A percentile compares a stretch with the other conserved stretches of the same genome.
Conservation (phyloP, 2,329 filamentous ascomycete genomes). For the Pestalotiopsis sp. region DNA sequence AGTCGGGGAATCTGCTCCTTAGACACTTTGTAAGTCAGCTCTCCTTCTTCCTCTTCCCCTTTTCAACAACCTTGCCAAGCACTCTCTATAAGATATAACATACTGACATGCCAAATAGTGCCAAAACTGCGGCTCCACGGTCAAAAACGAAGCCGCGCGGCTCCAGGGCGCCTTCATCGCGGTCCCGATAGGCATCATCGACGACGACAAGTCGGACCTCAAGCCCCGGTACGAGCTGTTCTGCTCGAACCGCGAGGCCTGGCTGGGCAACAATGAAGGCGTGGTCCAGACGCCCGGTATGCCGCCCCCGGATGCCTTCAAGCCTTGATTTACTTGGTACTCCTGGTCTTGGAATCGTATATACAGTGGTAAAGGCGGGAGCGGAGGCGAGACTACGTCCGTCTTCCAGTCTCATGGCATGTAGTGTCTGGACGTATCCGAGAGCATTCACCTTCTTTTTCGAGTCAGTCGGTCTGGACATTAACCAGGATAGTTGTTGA, state of each 20-base stretch:
- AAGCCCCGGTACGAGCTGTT: slow-evolving; percentile 12
- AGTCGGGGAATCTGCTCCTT: neutral
- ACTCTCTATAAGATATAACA: neutral
- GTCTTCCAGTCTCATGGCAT: too few species aligned
- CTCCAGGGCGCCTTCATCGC: neutral
- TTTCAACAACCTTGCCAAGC: too few species aligned
- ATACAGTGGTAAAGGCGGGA: neutral
- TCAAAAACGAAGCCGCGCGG: neutral
- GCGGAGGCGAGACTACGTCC: neutral
- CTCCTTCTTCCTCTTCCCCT: too few species aligned
- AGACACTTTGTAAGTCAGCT: neutral
- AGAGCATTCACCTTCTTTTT: too few species aligned
- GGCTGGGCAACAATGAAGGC: slow-evolving; percentile 9
- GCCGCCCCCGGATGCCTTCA: neutral
- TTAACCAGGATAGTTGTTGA: too few species aligned
- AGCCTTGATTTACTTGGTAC: too few species aligned
- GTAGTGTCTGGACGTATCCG: too few species aligned
- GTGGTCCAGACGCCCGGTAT: neutral
- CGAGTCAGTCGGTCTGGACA: too few species aligned
- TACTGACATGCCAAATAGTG: neutral
- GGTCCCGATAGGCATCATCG: slow-evolving; percentile 9
- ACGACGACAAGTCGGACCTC: slow-evolving; percentile 10
- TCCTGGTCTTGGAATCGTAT: neutral
- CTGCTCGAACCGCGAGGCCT: slow-evolving; percentile 11
- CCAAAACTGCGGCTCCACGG: slow-evolving; percentile 2